Conservation (phyloP, 768 basidiomycete genomes). For the Amanita muscaria region DNA sequence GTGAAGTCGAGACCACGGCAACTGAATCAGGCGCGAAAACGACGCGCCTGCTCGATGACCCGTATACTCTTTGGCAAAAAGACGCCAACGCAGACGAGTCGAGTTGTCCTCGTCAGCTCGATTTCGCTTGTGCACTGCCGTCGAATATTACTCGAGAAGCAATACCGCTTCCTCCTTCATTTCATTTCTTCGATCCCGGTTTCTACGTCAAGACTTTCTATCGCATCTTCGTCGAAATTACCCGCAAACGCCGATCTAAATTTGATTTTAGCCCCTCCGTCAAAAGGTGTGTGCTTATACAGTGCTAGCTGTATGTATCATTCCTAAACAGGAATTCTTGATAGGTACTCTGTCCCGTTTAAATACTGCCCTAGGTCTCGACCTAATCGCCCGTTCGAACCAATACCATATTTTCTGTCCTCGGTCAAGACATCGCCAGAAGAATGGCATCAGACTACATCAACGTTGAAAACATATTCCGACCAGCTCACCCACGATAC, state of each 20-base stretch:
- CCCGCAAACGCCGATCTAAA: conserved; percentile 28
- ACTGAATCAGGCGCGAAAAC: conserved; percentile 31
- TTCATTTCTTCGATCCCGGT: conserved; percentile 22
- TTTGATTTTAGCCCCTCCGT: conserved; percentile 36
- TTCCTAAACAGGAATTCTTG: background rate
- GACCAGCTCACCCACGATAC: conserved; percentile 25
- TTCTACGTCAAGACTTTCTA: conserved; percentile 36
- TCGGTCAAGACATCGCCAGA: conserved; percentile 55
- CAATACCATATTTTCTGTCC: conserved; percentile 41
- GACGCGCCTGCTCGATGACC: conserved; percentile 23
- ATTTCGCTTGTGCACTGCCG: conserved; percentile 40
- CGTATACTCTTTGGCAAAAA: conserved; percentile 27
- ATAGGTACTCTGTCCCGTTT: conserved; percentile 38
- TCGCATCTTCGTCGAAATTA: conserved; percentile 33
- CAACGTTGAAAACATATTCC: conserved; percentile 31
- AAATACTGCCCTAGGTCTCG: conserved; percentile 45
- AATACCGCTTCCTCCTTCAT: conserved; percentile 42
- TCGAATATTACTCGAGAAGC: conserved; percentile 27
- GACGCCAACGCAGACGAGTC: conserved; percentile 8
- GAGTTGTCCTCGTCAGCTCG: conserved; percentile 24
- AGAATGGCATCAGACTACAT: conserved; percentile 50
- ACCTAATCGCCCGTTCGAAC: conserved; percentile 45
- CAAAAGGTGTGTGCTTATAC: conserved; percentile 30
- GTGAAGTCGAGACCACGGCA: conserved; percentile 30
- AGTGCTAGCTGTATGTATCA: no score